Evolutionary conservation across 257 asterid genomes (phyloP), one percentile per base, ranked within the genome.

Genomic region (Solanum peruvianum): DNA sequence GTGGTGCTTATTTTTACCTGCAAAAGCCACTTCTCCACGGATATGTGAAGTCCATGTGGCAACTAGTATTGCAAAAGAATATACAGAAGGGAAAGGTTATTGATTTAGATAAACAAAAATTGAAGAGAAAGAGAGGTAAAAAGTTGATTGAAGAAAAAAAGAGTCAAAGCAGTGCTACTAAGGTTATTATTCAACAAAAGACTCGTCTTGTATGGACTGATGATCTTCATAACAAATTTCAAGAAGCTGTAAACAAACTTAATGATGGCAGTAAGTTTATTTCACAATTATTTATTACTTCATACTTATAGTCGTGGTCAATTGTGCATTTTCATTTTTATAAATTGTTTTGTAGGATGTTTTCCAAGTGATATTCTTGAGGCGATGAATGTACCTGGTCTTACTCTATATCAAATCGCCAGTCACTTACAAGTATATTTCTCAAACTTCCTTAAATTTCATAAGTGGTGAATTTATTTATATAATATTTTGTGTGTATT

Each of bases 251-350:
- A 1, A 4, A 31, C 7, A 41, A 88, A 41, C 89, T 87, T 39
- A 89, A 90, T 44, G 92, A 90, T 69, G 90, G 92, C 82, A 86
- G 92, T 90, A 72, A 6, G 90, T 39, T 72, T 11, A 72, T 18
- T 72, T 37, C 49, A 72, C 47, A 72, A 66, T 27, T 66, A 66
- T 11, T 15, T 66, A 25, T 66, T 29, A 25, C 35, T 66, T 66
- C 4, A 66, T 25, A 27, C 0, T 31, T 31, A 31, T 70, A 31
- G 6, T 29, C 3, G 13, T 31, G 7, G 3, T 29, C n/a, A 31
- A 31, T 13, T 15, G 18, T 29, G 23, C 20, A 6, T 4, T 33
- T 72, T 35, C 27, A 18, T 16, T 72, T 4, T 72, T 72, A 8
- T 18, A 8, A 69, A 33, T 70, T 70, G 1, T 29, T 33, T 31